phyloP scores from a whole-genome alignment of 2,329 filamentous ascomycete species.

The Aspergillus sp. region DNA sequence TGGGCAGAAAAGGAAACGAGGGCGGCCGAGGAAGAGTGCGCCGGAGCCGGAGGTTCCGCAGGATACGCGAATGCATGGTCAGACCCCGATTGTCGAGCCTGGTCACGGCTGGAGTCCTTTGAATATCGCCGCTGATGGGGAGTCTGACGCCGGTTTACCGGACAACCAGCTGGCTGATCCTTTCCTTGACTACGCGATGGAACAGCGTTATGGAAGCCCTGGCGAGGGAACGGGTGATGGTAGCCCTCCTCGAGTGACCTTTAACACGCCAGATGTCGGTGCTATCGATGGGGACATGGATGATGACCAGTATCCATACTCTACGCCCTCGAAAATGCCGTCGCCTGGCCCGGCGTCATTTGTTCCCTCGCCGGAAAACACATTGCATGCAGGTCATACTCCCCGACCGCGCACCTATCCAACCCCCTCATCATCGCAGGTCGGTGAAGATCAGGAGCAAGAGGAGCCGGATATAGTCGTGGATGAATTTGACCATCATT shows the following conservation, averaged over 20 bases:
- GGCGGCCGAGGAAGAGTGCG: slow-evolving; percentile 29
- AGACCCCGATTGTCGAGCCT: not conserved
- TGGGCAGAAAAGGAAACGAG: slow-evolving; percentile 26
- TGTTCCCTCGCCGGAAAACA: slow-evolving; percentile 23
- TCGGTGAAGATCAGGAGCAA: slow-evolving; percentile 21
- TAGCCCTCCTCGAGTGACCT: slow-evolving; percentile 11
- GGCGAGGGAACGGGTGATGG: slow-evolving; percentile 5
- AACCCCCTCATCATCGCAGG: slow-evolving; percentile 31
- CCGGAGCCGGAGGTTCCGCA: slow-evolving; percentile 12
- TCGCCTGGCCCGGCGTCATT: slow-evolving; percentile 19
- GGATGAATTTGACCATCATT: slow-evolving; percentile 2
- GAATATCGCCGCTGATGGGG: slow-evolving; percentile 20
- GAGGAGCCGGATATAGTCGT: slow-evolving; percentile 2
- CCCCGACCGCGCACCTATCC: slow-evolving; percentile 29
- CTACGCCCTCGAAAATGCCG: slow-evolving; percentile 27
- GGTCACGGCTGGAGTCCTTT: slow-evolving; percentile 12
- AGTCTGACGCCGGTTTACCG: slow-evolving; percentile 13
- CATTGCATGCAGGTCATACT: slow-evolving; percentile 23
- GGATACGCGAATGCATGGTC: not conserved
- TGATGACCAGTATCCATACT: slow-evolving; percentile 19
- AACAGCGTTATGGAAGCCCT: too few relatives aligned
- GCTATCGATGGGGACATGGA: slow-evolving; percentile 18
- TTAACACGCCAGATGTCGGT: slow-evolving; percentile 21
- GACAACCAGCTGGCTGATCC: slow-evolving; percentile 12
- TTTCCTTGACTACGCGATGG: slow-evolving; percentile 4